Evolutionary conservation across 164 flowering plant genomes (phyloP).

Genomic region (Houttuynia cordata): DNA sequence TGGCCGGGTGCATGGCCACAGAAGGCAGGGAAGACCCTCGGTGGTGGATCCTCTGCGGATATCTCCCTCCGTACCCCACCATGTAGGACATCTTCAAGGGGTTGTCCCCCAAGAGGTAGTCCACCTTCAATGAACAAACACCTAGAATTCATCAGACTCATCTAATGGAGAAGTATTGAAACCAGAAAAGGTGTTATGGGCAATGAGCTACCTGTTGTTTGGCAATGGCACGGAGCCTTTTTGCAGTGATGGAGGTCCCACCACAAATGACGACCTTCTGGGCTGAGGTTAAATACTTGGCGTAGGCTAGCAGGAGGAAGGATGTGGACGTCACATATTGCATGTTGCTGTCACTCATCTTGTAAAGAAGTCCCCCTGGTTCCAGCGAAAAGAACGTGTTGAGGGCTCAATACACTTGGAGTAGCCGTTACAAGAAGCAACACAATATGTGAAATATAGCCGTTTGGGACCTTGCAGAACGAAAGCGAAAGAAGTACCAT

Average conservation of each 20-base stretch:
- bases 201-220: conserved; percentile 41
- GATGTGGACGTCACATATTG: conserved; percentile 81
- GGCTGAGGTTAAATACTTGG: conserved; percentile 64
- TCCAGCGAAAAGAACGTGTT: not conserved
- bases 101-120: conserved; percentile 74
- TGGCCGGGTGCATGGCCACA: conserved; percentile 41
- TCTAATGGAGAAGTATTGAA: not conserved
- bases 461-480: conserved; percentile 3
- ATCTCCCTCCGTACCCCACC: conserved; percentile 85
- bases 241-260: conserved; percentile 40
- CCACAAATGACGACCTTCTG: conserved; percentile 50
- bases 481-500: conserved; percentile 1
- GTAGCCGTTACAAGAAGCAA: conserved; percentile 20
- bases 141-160: not conserved
- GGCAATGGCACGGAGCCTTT: conserved; percentile 45
- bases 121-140: conserved; percentile 37
- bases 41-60: conserved; percentile 79
- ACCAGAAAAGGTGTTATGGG: not conserved
- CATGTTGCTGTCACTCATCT: conserved; percentile 68
- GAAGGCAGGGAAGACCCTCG: conserved; percentile 88
- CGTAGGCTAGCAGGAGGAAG: conserved; percentile 59
- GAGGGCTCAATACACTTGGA: not conserved
- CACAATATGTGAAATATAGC: not conserved
- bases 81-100: conserved; percentile 84
- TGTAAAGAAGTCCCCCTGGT: conserved; percentile 63